Base-by-base conservation (phyloP, 805 yeast genomes). In the Jamesozyma rosinii region DNA sequence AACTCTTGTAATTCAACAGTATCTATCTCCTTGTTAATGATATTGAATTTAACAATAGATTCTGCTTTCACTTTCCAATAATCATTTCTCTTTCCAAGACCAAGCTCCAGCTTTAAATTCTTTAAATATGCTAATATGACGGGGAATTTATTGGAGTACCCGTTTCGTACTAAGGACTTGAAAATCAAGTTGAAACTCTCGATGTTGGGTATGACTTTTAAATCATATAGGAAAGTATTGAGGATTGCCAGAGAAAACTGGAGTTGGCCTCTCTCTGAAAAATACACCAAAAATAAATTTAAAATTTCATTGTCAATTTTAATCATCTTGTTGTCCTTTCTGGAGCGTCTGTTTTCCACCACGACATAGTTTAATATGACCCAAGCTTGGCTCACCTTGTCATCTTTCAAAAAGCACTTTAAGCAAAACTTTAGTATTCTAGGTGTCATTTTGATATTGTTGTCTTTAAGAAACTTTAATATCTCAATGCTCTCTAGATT, bases 171-270 rank as follows among this genome's bases (percentile, higher is more conserved):
- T 20, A 45, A 37, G 13, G 39, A 4, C 15, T 38, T 43, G 30
- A 32, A 43, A 15, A 43, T n/a, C 30, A 62, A 46, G 20, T 60
- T 61, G 37, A 67, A 69, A 1, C 61, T 52, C 1, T 56, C 58
- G 8, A 47, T 40, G 37, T 64, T 54, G 3, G 73, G 69, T 15
- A 38, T 39, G 3, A 69, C 49, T 10, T 49, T 43, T 34, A 52
- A 61, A 22, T 49, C 46, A 8, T 48, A 33, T 2, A 43, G 41
- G 37, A 66, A 65, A 2, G 65, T 59, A 38, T 67, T 64, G 26
- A 63, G 51, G 1, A 61, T 55, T 19, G 65, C 54, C 8, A 65
- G 31, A 0, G 64, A 51, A 32, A 68, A 43, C 48, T 69, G 73
- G 2, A 66, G 49, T 42, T 68, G 54, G 15, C 68, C 71, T 3